Percentiles rank a stretch among this genome's conserved stretches.
Conservation (phyloP, 2,329 filamentous ascomycete genomes). For the Thelonectria discophora region DNA sequence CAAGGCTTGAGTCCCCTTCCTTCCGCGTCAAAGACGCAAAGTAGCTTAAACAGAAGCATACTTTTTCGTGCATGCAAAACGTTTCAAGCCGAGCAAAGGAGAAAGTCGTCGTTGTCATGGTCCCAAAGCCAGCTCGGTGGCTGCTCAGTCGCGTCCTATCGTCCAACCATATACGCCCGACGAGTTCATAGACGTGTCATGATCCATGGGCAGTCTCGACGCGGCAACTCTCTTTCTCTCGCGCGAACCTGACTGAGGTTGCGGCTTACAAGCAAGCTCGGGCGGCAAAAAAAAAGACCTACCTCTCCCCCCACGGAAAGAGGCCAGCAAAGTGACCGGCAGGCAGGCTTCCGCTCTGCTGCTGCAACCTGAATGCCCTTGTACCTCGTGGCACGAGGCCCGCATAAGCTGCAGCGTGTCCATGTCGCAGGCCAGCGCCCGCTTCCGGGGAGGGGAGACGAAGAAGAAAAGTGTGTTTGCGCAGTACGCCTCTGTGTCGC, state of each 20-base stretch:
- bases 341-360: constrained; percentile 11
- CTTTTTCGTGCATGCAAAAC: neutral
- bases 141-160: too few species aligned
- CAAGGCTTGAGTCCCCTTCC: neutral
- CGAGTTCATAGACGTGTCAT: neutral
- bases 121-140: too few species aligned
- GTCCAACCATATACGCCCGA: neutral
- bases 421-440: neutral
- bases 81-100: neutral
- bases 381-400: constrained; percentile 24
- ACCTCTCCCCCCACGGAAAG: too few species aligned
- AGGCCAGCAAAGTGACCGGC: constrained; percentile 6
- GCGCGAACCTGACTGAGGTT: neutral
- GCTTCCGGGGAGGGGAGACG: constrained; percentile 8
- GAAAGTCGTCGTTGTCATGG: too few species aligned
- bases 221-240: neutral
- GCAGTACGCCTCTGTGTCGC: constrained; percentile 25
- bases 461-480: constrained; percentile 14
- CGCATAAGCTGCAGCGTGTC: constrained; percentile 10
- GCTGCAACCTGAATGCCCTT: constrained; percentile 9
- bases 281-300: neutral
- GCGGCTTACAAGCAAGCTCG: neutral
- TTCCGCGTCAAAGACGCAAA: neutral
- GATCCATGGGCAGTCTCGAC: neutral
- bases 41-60: neutral